A percentile compares a stretch with the other conserved stretches of the same genome.
These are phyloP conservation scores for Priceomyces melissophilus DNA, from an alignment of 805 yeast genomes.

Conservation along the genomic window DNA sequence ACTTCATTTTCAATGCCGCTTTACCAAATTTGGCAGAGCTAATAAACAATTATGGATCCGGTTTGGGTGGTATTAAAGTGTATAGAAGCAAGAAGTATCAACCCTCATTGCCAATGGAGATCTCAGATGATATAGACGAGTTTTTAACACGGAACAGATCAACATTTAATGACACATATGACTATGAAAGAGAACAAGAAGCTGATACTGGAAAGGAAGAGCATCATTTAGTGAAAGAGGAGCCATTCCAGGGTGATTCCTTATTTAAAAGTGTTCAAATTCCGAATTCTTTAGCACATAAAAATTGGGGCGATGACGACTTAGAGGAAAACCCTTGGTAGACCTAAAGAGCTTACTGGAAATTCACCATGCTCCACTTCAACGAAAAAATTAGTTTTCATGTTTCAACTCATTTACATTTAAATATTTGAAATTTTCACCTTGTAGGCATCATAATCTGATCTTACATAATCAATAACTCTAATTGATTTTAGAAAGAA, in stretches of 20 bases:
- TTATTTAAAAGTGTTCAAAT: conserved; percentile 45
- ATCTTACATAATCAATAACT: too few relatives aligned
- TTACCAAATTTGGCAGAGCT: conserved; percentile 75
- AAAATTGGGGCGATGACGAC: conserved; percentile 43
- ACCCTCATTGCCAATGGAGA: conserved; percentile 68
- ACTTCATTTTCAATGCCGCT: conserved; percentile 51
- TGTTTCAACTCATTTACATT: too few relatives aligned
- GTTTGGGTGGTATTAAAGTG: conserved; percentile 58
- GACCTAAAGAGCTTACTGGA: background rate
- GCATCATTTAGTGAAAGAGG: conserved; percentile 15
- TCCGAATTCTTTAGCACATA: conserved; percentile 51
- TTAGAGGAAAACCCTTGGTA: conserved; percentile 69
- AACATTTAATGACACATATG: conserved; percentile 30
- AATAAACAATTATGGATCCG: conserved; percentile 73
- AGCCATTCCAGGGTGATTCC: conserved; percentile 42
- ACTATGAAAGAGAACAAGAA: conserved; percentile 19
- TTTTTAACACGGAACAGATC: conserved; percentile 34
- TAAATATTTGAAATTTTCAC: background rate
- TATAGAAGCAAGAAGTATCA: conserved; percentile 55
- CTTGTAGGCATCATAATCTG: too few relatives aligned
- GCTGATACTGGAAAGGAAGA: conserved; percentile 21
- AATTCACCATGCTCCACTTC: too few relatives aligned
- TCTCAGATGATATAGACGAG: conserved; percentile 71
- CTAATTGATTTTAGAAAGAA: conserved; percentile 53
- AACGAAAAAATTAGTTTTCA: too few relatives aligned